Percentiles rank a stretch among this genome's conserved stretches.
phyloP scores from a whole-genome alignment of 2,329 filamentous ascomycete species.

The Colletotrichum sidae region DNA sequence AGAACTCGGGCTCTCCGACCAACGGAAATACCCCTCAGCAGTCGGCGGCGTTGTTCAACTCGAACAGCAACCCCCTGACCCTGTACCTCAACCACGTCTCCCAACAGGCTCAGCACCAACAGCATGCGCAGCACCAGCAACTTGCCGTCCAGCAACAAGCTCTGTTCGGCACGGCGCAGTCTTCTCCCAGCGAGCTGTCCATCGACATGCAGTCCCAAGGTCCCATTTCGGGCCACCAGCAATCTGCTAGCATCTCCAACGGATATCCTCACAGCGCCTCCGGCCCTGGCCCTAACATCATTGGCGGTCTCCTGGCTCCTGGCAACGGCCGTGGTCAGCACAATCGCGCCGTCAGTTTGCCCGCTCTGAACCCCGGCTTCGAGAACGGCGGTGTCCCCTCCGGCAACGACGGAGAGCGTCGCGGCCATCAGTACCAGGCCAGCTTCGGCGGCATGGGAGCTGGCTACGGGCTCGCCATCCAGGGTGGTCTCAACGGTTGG shows the following conservation, averaged over 20 bases:
- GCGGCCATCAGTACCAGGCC: conserved; percentile 75
- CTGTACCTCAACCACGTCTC: conserved; percentile 91
- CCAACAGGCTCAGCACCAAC: conserved; percentile 78
- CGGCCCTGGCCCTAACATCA: conserved; percentile 72
- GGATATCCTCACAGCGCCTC: conserved; percentile 67
- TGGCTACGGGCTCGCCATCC: conserved; percentile 72
- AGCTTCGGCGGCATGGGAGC: conserved; percentile 71
- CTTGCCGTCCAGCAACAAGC: conserved; percentile 82
- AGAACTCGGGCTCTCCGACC: conserved; percentile 63
- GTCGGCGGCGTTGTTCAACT: conserved; percentile 75
- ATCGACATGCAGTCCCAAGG: conserved; percentile 72
- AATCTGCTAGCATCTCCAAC: conserved; percentile 75
- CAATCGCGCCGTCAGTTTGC: conserved; percentile 90
- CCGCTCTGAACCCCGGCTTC: conserved; percentile 73
- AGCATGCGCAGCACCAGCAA: conserved; percentile 78
- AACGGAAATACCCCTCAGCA: conserved; percentile 64
- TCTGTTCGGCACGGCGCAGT: conserved; percentile 79
- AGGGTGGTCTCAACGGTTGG: conserved; percentile 74
- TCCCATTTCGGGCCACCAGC: conserved; percentile 70
- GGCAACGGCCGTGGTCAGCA: conserved; percentile 71
- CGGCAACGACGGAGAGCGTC: conserved; percentile 63
- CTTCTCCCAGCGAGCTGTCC: conserved; percentile 66
- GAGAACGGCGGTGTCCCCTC: conserved; percentile 66
- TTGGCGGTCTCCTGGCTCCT: conserved; percentile 82
- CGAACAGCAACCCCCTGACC: conserved; percentile 87